These are phyloP conservation scores for Gonium pectorale DNA, from an alignment of 139 green algal species.

Conservation along the genomic window DNA sequence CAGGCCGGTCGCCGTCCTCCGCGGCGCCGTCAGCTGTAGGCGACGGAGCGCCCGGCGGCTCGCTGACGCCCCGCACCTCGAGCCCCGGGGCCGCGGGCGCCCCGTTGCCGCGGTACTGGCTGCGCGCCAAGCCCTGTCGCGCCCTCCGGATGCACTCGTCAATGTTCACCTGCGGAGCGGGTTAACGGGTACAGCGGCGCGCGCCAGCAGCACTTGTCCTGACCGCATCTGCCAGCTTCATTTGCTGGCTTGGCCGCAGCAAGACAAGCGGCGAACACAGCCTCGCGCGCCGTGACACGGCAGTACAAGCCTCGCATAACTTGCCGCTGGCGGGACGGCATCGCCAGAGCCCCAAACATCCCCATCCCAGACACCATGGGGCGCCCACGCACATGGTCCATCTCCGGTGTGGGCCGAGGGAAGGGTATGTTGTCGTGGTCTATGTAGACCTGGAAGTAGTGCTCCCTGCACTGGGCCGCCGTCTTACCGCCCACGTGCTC, in stretches of 20 bases:
- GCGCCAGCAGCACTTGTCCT: not conserved
- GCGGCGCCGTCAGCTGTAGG: not conserved
- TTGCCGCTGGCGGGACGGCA: too few relatives aligned
- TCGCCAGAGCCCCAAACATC: too few relatives aligned
- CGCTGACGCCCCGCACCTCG: not conserved
- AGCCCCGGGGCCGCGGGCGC: not conserved
- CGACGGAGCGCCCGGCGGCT: conserved; percentile 22
- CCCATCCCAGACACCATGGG: not conserved
- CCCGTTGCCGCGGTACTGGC: not conserved
- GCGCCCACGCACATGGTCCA: conserved; percentile 49
- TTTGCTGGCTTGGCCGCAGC: too few relatives aligned
- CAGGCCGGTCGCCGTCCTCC: not conserved
- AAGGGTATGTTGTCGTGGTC: conserved; percentile 73
- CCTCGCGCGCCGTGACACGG: too few relatives aligned
- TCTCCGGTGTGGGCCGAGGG: conserved; percentile 69
- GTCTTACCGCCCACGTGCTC: conserved; percentile 90
- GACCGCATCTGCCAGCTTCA: not conserved
- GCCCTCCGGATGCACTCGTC: not conserved
- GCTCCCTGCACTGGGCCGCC: conserved; percentile 73
- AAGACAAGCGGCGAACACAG: too few relatives aligned
- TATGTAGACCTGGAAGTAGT: conserved; percentile 91
- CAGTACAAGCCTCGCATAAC: too few relatives aligned
- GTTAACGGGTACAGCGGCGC: not conserved
- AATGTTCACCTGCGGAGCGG: not conserved
- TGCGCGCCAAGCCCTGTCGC: not conserved